These are phyloP conservation scores for Sechiopsis laciniata DNA, from an alignment of 306 rosid species.

Conservation along the genomic window DNA sequence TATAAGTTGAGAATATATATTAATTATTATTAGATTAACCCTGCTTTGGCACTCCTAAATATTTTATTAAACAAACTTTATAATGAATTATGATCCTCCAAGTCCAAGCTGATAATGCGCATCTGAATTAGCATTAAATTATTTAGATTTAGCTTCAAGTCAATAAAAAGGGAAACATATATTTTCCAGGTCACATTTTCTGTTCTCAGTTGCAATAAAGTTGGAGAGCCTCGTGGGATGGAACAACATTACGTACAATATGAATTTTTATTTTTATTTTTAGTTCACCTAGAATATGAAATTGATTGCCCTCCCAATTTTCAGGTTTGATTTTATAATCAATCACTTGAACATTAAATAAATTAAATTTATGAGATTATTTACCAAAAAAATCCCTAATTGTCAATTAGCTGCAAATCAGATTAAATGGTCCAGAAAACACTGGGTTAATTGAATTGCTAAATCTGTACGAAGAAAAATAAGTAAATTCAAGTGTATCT, in stretches of 20 bases:
- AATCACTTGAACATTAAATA: background rate
- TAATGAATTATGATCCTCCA: background rate
- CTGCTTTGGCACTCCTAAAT: too few species aligned
- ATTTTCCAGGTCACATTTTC: background rate
- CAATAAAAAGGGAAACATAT: background rate
- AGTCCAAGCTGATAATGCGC: too few species aligned
- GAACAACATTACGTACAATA: background rate
- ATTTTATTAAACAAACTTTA: too few species aligned
- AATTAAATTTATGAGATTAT: background rate
- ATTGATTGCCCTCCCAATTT: background rate
- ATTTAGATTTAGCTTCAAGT: background rate
- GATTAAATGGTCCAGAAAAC: background rate
- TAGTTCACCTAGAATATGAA: background rate
- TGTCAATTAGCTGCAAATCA: background rate
- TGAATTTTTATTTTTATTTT: too few species aligned
- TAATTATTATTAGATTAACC: too few species aligned
- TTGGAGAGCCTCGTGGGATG: constrained; percentile 15
- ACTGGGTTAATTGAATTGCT: background rate
- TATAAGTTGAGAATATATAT: too few species aligned
- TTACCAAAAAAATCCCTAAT: background rate
- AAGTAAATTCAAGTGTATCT: background rate
- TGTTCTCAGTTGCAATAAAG: constrained; percentile 16
- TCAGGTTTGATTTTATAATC: background rate
- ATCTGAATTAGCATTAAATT: background rate
- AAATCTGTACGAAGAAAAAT: too few species aligned